phyloP scores from a whole-genome alignment of 1,139 yeast species.

The Saccharomycopsis crataegensis region DNA sequence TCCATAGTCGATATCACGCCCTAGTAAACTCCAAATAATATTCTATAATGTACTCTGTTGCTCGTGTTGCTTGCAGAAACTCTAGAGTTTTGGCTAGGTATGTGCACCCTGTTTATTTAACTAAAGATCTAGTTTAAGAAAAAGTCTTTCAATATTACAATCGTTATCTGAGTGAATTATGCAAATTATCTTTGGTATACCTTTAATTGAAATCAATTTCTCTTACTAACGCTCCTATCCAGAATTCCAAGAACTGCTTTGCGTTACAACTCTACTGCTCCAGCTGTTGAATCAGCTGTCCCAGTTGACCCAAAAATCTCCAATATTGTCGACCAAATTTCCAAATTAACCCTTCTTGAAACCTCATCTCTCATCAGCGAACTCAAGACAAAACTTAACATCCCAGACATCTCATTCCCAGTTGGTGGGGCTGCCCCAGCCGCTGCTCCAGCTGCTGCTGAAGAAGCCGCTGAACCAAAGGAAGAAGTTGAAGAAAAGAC shows the following conservation, averaged over 20 bases:
- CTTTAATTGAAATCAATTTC: not conserved
- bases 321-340: conserved; percentile 82
- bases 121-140: too few relatives aligned
- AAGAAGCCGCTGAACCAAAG: conserved; percentile 67
- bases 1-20: too few relatives aligned
- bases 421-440: conserved; percentile 59
- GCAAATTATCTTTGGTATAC: too few relatives aligned
- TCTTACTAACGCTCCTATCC: not conserved
- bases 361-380: conserved; percentile 79
- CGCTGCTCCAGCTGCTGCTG: conserved; percentile 65
- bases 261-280: conserved; percentile 48
- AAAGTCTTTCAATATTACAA: not conserved
- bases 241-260: not conserved
- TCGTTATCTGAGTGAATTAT: not conserved
- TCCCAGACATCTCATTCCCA: conserved; percentile 89
- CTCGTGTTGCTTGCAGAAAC: conserved; percentile 29
- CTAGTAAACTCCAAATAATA: not conserved
- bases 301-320: conserved; percentile 83
- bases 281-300: conserved; percentile 33
- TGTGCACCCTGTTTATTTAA: conserved; percentile 22
- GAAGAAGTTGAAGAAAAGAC: conserved; percentile 89
- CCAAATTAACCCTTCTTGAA: conserved; percentile 82
- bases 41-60: conserved; percentile 20
- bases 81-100: conserved; percentile 24
- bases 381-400: conserved; percentile 78